Base-by-base conservation (phyloP, 371 early-diverging fungal genomes). In the Mortierella sp. region DNA sequence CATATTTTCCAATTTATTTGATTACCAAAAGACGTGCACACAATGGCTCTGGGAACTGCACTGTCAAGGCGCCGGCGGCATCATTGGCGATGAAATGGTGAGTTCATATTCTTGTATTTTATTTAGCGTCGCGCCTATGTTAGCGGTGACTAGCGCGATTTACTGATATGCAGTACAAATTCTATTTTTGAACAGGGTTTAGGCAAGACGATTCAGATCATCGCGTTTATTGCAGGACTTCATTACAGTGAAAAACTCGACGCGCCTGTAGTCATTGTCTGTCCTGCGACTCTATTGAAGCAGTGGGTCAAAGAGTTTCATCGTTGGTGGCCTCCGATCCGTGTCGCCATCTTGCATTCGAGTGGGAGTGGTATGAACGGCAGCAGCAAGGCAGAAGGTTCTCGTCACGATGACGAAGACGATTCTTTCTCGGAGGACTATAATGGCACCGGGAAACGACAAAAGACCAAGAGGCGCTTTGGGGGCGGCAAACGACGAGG, bases 231-330 rank as follows among this genome's bases (percentile, higher is more conserved):
- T 31, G 90, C 95, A 4, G 93, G 91, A 54, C 92, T 94, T 67
- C 89, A 87, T 70, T 95, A 91, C 77, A 95, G 95, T 0, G 89
- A 88, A 24, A 87, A 88, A 61, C 83, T 92, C 19, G 86, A 87
- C 10, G 89, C 89, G 9, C 94, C 96, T 0, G 87, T 92, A 5
- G 84, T 98, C 16, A 88, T 99, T 51, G 94, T 99, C 2, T 97
- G 98, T 73, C 99, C 99, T 21, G 98, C 98, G 0, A 99, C 99
- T 1, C 92, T 99, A 5, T 89, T 99, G 90, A 90, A 94, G 46
- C 99, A 99, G 87, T 99, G 99, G 99, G 95, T 96, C 13, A 93
- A 95, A 79, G 99, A 99, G 80, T 95, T 98, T 82, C 98, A 98
- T 86, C 90, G 91, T 34, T 98, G 99, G 98, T 98, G 96, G 95